A percentile compares a stretch with the other conserved stretches of the same genome.
Evolutionary conservation across 768 basidiomycete genomes (phyloP).

Genomic region (Solioccasus polychromus): DNA sequence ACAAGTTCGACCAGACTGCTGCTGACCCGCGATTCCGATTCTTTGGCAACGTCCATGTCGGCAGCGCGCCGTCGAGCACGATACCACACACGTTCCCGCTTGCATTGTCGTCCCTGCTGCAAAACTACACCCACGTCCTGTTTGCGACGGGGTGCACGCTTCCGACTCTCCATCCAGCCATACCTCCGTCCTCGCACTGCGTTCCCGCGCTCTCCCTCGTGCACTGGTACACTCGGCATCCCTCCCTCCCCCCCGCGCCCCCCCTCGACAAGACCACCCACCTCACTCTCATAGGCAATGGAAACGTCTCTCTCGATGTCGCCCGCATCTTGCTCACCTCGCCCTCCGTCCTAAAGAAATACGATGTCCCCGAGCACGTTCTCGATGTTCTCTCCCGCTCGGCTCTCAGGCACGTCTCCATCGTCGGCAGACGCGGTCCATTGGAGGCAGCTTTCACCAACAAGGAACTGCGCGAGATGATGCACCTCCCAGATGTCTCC

Average conservation of each 20-base stretch:
- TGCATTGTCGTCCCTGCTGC: constrained; percentile 57
- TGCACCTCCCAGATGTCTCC: constrained; percentile 55
- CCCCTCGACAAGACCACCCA: constrained; percentile 64
- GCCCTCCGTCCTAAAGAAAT: constrained; percentile 55
- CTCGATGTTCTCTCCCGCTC: constrained; percentile 64
- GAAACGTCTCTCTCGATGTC: constrained; percentile 92
- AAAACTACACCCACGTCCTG: constrained; percentile 81
- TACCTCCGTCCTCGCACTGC: constrained; percentile 48
- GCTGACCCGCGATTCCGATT: constrained; percentile 79
- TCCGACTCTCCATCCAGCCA: constrained; percentile 53
- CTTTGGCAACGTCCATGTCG: constrained; percentile 86
- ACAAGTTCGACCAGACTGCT: constrained; percentile 87
- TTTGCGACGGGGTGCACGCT: constrained; percentile 84
- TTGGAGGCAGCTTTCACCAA: constrained; percentile 87
- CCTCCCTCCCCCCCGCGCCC: constrained; percentile 59
- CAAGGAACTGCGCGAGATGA: constrained; percentile 90
- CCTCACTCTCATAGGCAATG: constrained; percentile 87
- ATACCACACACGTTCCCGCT: constrained; percentile 56
- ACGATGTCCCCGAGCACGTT: constrained; percentile 78
- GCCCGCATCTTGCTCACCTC: constrained; percentile 85
- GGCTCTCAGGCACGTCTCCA: constrained; percentile 70
- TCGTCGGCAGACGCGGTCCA: constrained; percentile 84
- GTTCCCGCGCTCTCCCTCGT: constrained; percentile 81
- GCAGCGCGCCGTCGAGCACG: constrained; percentile 29
- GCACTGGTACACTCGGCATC: constrained; percentile 96